Base-by-base conservation (phyloP, 2,329 filamentous ascomycete species). In the Chrysoporthe puriensis region DNA sequence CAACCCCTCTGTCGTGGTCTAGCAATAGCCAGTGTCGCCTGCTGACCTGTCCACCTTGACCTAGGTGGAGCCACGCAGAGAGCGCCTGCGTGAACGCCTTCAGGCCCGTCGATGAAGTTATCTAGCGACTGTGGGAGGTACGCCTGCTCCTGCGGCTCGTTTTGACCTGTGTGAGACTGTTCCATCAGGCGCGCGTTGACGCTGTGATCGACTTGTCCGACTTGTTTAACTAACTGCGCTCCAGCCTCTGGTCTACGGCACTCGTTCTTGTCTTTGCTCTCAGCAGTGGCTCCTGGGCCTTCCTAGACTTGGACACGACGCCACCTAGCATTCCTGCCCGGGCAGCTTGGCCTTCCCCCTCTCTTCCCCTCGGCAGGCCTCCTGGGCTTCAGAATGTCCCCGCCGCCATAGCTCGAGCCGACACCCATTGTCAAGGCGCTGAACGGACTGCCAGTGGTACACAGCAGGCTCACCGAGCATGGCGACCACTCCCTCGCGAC, bases 401-500 rank as follows among this genome's bases (percentile, higher is more conserved):
- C 34, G 18, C 54, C 54, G 54, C 34, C 54, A 57, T 57, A 57
- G 54, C 54, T 40, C 11, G 26, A 50, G 18, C 18, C 6, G 34
- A 43, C 18, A 14, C 26, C 43, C 26, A 46, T 34, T 34, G 42
- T 61, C 57, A 43, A 60, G 57, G 40, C 40, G 56, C 8, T 7
- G 8, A n/a, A 40, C 18, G 18, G 40, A 40, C 21, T 40, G 36
- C 18, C 57, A 13, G 36, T 18, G 40, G n/a, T 42, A 60, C 2
- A 43, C 26, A 46, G 26, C 11, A 21, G 42, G 59, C 42, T 32
- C 8, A 16, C 50, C 76, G 74, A 82, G 79, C 74, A 89, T 88
- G 86, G 82, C 85, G 73, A 82, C 84, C 70, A 88, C 86, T 79
- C 86, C 86, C 70, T 84, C 84, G 74, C 84, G 82, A 75, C 85